Evolutionary conservation across 768 basidiomycete genomes (phyloP).

Genomic region (Boletus tomentosulus): DNA sequence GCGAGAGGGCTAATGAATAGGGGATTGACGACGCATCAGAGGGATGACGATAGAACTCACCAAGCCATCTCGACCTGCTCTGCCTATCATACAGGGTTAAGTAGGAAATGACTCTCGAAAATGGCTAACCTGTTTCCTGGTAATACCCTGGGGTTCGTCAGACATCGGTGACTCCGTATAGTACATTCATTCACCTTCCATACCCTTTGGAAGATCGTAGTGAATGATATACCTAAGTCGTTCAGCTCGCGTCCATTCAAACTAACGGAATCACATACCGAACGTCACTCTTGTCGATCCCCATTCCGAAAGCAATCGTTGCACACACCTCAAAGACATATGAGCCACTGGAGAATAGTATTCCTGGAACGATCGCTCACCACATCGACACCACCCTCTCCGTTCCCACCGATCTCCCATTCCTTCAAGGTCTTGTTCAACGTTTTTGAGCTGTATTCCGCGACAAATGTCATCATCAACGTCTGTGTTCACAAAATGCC

Average conservation of each 20-base stretch:
- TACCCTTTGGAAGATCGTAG: neutral
- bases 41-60: conserved; percentile 36
- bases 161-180: neutral
- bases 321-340: conserved; percentile 55
- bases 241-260: neutral
- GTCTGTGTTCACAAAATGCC: neutral
- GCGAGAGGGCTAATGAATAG: conserved; percentile 56
- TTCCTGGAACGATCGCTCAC: conserved; percentile 35
- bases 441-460: conserved; percentile 34
- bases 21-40: neutral
- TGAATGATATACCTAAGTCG: conserved; percentile 66
- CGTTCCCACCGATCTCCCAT: conserved; percentile 54
- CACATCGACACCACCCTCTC: conserved; percentile 55
- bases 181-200: no score
- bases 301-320: conserved; percentile 82
- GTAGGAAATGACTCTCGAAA: neutral
- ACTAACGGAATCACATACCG: conserved; percentile 36
- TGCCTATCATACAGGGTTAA: conserved; percentile 40
- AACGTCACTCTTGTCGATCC: conserved; percentile 50
- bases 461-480: neutral
- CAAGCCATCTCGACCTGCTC: conserved; percentile 73
- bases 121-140: conserved; percentile 69
- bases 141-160: conserved; percentile 58
- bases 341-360: neutral
- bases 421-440: conserved; percentile 55